These are phyloP conservation scores for Saksenaea oblongispora DNA, from an alignment of 371 early-diverging fungal genomes.

Conservation along the genomic window DNA sequence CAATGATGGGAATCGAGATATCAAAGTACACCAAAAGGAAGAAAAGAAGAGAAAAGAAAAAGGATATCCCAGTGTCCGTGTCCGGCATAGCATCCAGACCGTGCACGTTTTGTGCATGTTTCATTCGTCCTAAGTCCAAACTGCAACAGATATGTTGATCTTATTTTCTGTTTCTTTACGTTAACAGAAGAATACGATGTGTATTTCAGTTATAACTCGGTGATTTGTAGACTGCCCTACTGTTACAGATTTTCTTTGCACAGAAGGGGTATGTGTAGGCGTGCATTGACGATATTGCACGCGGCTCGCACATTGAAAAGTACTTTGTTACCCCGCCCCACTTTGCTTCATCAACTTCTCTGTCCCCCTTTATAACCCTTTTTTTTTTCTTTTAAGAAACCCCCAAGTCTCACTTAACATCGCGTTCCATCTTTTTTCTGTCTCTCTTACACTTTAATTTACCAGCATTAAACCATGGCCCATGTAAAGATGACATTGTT, in stretches of 20 bases:
- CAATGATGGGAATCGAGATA: not conserved
- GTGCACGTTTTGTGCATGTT: conserved; percentile 3
- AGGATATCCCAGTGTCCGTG: not conserved
- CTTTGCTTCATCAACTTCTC: conserved; percentile 2
- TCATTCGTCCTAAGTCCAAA: not conserved
- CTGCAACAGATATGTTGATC: not conserved
- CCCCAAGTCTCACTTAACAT: conserved; percentile 3
- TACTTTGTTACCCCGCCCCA: conserved; percentile 1
- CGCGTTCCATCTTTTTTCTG: conserved; percentile 10
- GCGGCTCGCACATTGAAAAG: conserved; percentile 6
- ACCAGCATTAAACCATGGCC: conserved; percentile 12
- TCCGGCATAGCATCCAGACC: not conserved
- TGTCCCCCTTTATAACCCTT: conserved; percentile 10
- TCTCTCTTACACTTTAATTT: conserved; percentile 3
- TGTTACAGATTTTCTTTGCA: not conserved
- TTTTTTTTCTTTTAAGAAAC: conserved; percentile 18
- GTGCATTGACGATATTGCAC: conserved; percentile 3
- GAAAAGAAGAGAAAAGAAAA: not conserved
- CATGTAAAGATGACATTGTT: conserved; percentile 10
- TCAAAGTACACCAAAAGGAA: not conserved
- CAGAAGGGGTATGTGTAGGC: not conserved
- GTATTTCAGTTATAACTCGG: not conserved
- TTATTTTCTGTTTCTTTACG: not conserved
- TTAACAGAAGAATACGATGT: not conserved
- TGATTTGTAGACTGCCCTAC: not conserved